These are phyloP conservation scores for Termitomyces sp. DNA, from an alignment of 768 basidiomycete species.

Conservation along the genomic window DNA sequence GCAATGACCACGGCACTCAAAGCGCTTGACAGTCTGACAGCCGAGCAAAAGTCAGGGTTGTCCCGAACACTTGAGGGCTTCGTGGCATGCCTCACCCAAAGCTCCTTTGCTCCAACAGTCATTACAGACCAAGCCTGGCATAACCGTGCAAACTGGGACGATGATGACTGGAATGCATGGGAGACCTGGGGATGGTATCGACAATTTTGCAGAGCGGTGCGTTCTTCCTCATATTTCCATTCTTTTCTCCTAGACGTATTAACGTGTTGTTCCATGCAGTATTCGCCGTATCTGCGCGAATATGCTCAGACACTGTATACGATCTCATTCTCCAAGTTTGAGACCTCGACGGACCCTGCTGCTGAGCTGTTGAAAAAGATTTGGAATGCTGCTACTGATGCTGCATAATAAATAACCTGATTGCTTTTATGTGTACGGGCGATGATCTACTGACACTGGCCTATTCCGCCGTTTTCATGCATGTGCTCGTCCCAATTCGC, in stretches of 20 bases:
- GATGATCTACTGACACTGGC: neutral
- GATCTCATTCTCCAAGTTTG: conserved; percentile 65
- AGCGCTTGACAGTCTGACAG: conserved; percentile 68
- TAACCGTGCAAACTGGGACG: conserved; percentile 63
- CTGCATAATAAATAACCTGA: conserved; percentile 1
- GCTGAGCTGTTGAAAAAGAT: conserved; percentile 58
- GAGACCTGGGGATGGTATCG: conserved; percentile 91
- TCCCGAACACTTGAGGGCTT: conserved; percentile 77
- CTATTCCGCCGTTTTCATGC: neutral
- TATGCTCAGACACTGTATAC: conserved; percentile 69
- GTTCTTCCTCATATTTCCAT: conserved; percentile 20
- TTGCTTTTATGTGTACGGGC: neutral
- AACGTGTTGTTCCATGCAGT: conserved; percentile 38
- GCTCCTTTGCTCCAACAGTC: conserved; percentile 49
- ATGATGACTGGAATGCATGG: conserved; percentile 80
- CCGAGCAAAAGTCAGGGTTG: conserved; percentile 74
- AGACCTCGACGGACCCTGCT: conserved; percentile 54
- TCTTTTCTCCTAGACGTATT: conserved; percentile 1
- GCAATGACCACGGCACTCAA: conserved; percentile 71
- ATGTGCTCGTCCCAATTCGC: neutral
- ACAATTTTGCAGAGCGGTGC: conserved; percentile 79
- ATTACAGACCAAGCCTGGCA: conserved; percentile 70
- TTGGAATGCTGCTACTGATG: conserved; percentile 65
- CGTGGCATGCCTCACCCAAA: conserved; percentile 60
- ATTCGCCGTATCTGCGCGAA: conserved; percentile 74